Conservation (phyloP, 192 early-diverging fungal species). For the Chytriomyces confervae region DNA sequence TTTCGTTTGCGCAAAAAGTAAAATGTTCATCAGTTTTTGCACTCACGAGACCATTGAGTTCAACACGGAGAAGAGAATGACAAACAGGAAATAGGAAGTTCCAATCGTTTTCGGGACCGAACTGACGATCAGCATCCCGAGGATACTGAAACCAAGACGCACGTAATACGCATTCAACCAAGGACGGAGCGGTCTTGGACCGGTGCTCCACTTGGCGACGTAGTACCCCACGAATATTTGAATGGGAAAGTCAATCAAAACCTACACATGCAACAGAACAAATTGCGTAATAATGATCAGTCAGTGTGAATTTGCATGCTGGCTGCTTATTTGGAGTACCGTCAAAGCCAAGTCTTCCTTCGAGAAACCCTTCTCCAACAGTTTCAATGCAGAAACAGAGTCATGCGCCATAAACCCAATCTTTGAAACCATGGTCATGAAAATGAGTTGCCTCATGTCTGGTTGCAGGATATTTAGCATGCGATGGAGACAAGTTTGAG, state of each 20-base stretch:
- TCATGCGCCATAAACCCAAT: conserved; percentile 97
- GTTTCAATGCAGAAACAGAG: conserved; percentile 89
- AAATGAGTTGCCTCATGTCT: conserved; percentile 87
- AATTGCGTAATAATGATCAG: background rate
- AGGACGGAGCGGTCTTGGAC: conserved; percentile 80
- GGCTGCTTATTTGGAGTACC: conserved; percentile 37
- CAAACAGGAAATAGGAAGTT: conserved; percentile 76
- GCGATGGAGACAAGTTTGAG: too few species aligned
- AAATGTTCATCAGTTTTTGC: too few species aligned
- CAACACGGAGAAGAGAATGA: conserved; percentile 79
- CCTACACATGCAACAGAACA: conserved; percentile 10
- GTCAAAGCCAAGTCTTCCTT: conserved; percentile 94
- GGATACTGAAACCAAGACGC: conserved; percentile 73
- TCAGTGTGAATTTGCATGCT: background rate
- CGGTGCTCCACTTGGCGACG: conserved; percentile 94
- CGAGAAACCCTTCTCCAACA: conserved; percentile 91
- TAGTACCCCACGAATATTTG: conserved; percentile 98
- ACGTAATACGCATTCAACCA: conserved; percentile 93
- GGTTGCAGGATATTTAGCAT: background rate
- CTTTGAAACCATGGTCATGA: conserved; percentile 83
- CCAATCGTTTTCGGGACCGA: conserved; percentile 76
- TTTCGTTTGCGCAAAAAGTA: too few species aligned
- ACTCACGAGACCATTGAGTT: conserved; percentile 79
- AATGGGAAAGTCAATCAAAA: conserved; percentile 94
- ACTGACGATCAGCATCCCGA: conserved; percentile 85